Base-by-base conservation (phyloP, 2,329 filamentous ascomycete species). In the Colletotrichum incanum region DNA sequence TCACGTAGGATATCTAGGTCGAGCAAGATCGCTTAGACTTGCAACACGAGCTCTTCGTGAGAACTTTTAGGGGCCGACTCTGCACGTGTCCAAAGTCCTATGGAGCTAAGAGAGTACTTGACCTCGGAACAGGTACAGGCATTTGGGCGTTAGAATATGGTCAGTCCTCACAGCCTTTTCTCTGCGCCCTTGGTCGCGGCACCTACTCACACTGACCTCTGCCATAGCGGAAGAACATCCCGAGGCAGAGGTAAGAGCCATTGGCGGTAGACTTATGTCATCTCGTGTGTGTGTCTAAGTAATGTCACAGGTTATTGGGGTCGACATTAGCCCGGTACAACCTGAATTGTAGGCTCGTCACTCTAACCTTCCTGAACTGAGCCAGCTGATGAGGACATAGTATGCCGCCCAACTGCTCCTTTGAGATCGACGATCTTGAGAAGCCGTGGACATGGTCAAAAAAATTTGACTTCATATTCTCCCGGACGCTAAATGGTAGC, bases 321-420 rank as follows among this genome's bases (percentile, higher is more conserved):
- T 71, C 49, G 73, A 74, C 9, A 47, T 74, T 12, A 73, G 71
- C 31, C 73, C 73, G 0, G 67, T 74, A 5, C 71, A 74, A 11
- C 71, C 73, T 1, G 63, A 67, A 3, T 73, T 72, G 72, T 74
- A 12, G 50, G 72, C 26, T 5, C 0, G 5, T 20, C 16, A 20
- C 31, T 2, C 26, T 5, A 0, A 8, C 7, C 5, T 14, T 1
- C 6, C 3, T 0, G 18, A 9, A 2, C 1, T 26, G 1, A 20
- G 3, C 5, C 5, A 5, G 8, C 52, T 60, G 18, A 60, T 5
- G 2, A 3, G 0, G 7, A 20, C 5, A 2, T 2, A 78, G 76
- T 67, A 83, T 85, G 9, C 85, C 86, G 0, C 81, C 83, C 0
- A 88, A 88, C 68, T 79, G 85, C 58, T 77, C 77, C 9, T 88